Percentiles rank a stretch among this genome's conserved stretches.
Evolutionary conservation across 176 grass and related monocot species (phyloP).

Genomic region (Musa itinerans): DNA sequence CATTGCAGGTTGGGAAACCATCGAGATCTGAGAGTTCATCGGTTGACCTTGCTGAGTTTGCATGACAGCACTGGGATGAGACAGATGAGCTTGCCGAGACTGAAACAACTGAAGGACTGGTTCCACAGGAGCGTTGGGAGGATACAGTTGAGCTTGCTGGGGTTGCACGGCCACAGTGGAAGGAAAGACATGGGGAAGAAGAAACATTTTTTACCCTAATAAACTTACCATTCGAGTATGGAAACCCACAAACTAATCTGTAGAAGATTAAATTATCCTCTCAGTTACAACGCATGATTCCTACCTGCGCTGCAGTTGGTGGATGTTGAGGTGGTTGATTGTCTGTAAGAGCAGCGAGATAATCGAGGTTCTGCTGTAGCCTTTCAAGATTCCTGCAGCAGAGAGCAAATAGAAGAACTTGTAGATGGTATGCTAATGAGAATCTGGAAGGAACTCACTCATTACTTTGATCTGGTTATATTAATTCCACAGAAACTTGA

Average conservation of each 20-base stretch:
- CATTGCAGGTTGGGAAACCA: not conserved
- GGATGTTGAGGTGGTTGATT: not conserved
- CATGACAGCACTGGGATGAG: not conserved
- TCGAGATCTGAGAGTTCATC: not conserved
- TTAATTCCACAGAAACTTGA: no score
- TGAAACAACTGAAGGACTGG: not conserved
- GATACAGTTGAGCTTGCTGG: not conserved
- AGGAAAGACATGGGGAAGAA: not conserved
- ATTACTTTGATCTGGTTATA: no score
- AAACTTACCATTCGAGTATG: not conserved
- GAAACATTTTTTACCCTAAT: no score
- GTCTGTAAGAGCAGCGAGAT: not conserved
- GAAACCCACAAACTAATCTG: not conserved
- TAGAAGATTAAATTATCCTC: not conserved
- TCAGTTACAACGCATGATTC: not conserved
- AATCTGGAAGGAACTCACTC: no score
- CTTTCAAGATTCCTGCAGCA: not conserved
- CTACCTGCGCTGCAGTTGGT: not conserved
- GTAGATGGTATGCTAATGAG: no score
- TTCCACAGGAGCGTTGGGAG: not conserved
- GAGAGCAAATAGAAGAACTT: no score
- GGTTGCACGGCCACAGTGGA: not conserved
- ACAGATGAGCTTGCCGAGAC: no score
- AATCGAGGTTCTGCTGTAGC: not conserved
- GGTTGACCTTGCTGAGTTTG: slow-evolving; percentile 6